Percentiles rank a stretch among this genome's conserved stretches.
Conservation (phyloP, 202 grass and related monocot genomes). For the Miscanthus sacchariflorus region DNA sequence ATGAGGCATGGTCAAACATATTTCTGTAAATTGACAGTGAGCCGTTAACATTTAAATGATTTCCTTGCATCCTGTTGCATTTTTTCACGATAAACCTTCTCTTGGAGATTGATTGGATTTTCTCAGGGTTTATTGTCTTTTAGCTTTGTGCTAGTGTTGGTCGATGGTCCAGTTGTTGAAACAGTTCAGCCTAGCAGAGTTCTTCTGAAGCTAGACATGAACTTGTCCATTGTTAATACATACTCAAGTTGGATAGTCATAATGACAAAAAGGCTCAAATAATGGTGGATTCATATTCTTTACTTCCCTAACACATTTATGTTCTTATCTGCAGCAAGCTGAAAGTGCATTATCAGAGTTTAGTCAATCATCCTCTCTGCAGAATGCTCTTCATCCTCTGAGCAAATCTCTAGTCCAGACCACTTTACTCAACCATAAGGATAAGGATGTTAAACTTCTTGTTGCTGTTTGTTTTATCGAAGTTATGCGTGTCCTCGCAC, state of each 20-base stretch:
- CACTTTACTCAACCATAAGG: constrained; percentile 83
- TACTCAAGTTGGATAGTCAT: neutral
- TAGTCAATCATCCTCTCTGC: constrained; percentile 79
- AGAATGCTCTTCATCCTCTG: constrained; percentile 65
- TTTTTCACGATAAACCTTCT: neutral
- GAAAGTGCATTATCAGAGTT: constrained; percentile 83
- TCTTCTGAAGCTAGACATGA: constrained; percentile 14
- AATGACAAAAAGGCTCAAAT: constrained; percentile 30
- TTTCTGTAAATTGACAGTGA: neutral
- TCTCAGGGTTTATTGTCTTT: neutral
- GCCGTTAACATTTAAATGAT: neutral
- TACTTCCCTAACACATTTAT: constrained; percentile 49
- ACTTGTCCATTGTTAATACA: constrained; percentile 11
- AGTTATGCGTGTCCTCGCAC: constrained; percentile 91
- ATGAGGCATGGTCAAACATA: neutral
- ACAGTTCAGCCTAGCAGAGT: constrained; percentile 7
- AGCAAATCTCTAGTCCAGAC: constrained; percentile 72
- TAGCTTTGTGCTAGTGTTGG: neutral
- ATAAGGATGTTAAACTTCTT: constrained; percentile 96
- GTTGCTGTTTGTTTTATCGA: constrained; percentile 87
- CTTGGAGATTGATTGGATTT: neutral
- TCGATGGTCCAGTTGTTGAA: neutral
- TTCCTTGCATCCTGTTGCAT: neutral
- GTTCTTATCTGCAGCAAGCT: constrained; percentile 73
- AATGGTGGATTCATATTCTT: constrained; percentile 22